Conservation (phyloP, 768 basidiomycete species). For the Pulveroboletus ravenelii region DNA sequence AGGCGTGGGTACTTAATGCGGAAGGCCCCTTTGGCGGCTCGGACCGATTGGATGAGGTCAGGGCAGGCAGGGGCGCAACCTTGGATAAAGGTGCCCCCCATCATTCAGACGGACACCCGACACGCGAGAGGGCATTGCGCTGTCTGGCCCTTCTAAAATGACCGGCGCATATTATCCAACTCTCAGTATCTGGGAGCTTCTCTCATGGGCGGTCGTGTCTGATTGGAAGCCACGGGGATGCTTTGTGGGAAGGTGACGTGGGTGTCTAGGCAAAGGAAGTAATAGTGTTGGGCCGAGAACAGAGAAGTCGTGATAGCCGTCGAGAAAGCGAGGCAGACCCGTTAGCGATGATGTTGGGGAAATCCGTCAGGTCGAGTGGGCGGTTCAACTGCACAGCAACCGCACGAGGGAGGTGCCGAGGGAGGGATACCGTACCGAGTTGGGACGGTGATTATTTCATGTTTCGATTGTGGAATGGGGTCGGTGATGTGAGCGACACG, state of each 20-base stretch:
- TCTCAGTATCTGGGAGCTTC: not conserved
- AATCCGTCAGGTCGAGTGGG: not conserved
- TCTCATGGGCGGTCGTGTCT: not conserved
- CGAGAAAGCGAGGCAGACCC: not conserved
- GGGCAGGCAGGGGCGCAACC: not conserved
- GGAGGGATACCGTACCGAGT: not conserved
- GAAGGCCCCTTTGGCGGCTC: not conserved
- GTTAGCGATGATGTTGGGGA: not conserved
- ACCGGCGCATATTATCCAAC: not conserved
- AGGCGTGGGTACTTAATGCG: not conserved
- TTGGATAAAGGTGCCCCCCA: not conserved
- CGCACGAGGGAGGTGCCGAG: not conserved
- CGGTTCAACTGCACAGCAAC: not conserved
- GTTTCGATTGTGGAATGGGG: not conserved
- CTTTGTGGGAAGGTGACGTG: not conserved
- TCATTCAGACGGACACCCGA: not conserved
- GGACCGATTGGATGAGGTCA: not conserved
- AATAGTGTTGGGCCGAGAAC: not conserved
- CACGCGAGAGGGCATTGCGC: not conserved
- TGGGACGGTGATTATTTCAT: not conserved
- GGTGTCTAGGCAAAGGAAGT: not conserved
- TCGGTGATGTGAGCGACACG: constrained; percentile 11
- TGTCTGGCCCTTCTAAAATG: not conserved
- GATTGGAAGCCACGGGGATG: not conserved
- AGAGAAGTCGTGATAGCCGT: not conserved